Evolutionary conservation across 768 basidiomycete species (phyloP).

Genomic region (Naematelia aurantialba): DNA sequence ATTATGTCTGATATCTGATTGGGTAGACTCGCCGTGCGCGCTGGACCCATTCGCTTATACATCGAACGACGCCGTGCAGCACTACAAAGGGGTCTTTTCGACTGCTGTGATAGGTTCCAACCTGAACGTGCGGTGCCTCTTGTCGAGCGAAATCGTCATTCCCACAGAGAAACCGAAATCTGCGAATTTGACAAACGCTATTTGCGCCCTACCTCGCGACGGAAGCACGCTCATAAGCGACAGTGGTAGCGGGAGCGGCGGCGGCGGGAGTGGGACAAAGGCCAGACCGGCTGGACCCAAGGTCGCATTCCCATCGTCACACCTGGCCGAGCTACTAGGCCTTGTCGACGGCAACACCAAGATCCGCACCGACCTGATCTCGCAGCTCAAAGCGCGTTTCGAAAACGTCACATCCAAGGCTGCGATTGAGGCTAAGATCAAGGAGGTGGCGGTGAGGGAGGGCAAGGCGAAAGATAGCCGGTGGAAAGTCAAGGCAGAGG

Average conservation of each 20-base stretch:
- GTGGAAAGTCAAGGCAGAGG: constrained; percentile 44
- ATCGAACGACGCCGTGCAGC: constrained; percentile 21
- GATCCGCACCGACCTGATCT: constrained; percentile 32
- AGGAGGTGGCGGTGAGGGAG: constrained; percentile 41
- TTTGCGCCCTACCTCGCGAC: no score
- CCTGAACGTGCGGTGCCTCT: constrained; percentile 23
- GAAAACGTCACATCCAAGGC: constrained; percentile 37
- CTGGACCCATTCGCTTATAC: constrained; percentile 47
- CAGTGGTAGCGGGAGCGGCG: not conserved
- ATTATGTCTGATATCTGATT: constrained; percentile 1
- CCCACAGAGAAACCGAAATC: not conserved
- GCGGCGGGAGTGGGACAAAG: not conserved
- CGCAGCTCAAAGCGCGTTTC: constrained; percentile 36
- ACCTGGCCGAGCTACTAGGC: constrained; percentile 36
- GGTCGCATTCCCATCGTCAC: constrained; percentile 33
- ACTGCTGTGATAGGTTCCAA: constrained; percentile 23
- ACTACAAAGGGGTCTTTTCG: constrained; percentile 26
- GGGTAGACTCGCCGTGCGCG: constrained; percentile 37
- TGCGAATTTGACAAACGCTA: not conserved
- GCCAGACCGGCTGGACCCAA: constrained; percentile 21
- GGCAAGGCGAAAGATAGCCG: constrained; percentile 34
- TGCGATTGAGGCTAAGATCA: constrained; percentile 44
- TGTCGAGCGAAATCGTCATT: constrained; percentile 12
- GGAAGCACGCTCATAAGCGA: no score
- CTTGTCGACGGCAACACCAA: constrained; percentile 41